phyloP scores from a whole-genome alignment of 768 basidiomycete genomes.

The Boletus bicolor region DNA sequence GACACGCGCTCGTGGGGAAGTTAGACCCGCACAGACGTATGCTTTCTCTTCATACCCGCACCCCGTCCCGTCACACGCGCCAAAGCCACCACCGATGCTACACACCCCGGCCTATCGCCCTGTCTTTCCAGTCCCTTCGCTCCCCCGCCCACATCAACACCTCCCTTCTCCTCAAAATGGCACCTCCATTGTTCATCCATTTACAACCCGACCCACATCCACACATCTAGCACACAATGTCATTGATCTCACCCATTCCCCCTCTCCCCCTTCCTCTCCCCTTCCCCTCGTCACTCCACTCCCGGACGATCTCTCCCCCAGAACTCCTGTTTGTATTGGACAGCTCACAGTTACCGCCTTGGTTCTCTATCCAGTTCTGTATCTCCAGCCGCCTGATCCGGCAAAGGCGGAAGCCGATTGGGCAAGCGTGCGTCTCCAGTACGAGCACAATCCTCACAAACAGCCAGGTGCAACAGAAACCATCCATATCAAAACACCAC shows the following conservation, averaged over 20 bases:
- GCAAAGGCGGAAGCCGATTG: slow-evolving; percentile 51
- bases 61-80: slow-evolving; percentile 24
- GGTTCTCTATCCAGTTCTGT: slow-evolving; percentile 77
- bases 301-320: slow-evolving; percentile 64
- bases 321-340: slow-evolving; percentile 86
- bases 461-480: slow-evolving; percentile 55
- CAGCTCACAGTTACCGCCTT: slow-evolving; percentile 80
- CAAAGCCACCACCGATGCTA: slow-evolving; percentile 23
- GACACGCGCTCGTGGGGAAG: slow-evolving; percentile 32
- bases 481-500: slow-evolving; percentile 73
- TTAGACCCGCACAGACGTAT: slow-evolving; percentile 38
- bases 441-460: slow-evolving; percentile 62
- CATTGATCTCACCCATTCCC: slow-evolving; percentile 74
- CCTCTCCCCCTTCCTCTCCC: slow-evolving; percentile 45
- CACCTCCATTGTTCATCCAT: slow-evolving; percentile 21
- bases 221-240: slow-evolving; percentile 45
- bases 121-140: slow-evolving; percentile 46
- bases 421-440: slow-evolving; percentile 65
- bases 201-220: slow-evolving; percentile 19
- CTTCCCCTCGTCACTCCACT: slow-evolving; percentile 32
- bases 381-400: slow-evolving; percentile 50
- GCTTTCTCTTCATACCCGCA: slow-evolving; percentile 23
- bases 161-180: slow-evolving; percentile 25
- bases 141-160: slow-evolving; percentile 20
- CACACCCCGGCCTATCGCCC: slow-evolving; percentile 42